Base-by-base conservation (phyloP, 306 rosid species). In the Hippophae rhamnoides region DNA sequence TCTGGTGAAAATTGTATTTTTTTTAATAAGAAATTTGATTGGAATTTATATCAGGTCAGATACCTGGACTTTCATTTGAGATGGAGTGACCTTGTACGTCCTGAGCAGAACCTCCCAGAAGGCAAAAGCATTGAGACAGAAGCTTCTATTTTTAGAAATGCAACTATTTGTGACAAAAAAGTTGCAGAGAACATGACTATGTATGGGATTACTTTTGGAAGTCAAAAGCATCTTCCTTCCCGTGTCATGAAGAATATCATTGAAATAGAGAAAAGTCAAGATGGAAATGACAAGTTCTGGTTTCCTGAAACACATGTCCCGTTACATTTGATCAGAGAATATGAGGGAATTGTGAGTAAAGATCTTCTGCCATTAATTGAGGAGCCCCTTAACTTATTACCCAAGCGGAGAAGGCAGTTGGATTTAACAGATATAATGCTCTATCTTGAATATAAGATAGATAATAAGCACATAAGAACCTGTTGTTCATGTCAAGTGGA, bases 51-150 rank as follows among this genome's bases (percentile, higher is more conserved):
- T 72, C 89, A 93, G 97, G 93, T 93, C 77, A 86, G 97, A 69
- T 81, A 70, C 79, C 77, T 93, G 49, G 99, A 93, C 79, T 73
- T 62, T 59, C 83, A 83, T 69, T 73, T 93, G 69, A 77, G 99
- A 72, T 93, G 99, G 99, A 75, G 65, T 86, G 99, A 88, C 69
- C 85, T 93, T 69, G 82, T 82, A 77, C 87, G 95, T 68, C 99
- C 97, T 0, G 99, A 93, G 73, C 93, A 81, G 79, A 92, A 76
- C 62, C 76, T 80, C 62, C 80, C 58, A 54, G 99, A 93, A 49
- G 86, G 73, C 50, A 93, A 93, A 76, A 89, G 84, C 73, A 78
- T 70, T 60, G 99, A 93, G 79, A 74, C 86, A 9, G 97, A 93
- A 71, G 86, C 99, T 52, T 93, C 99, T 64, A 82, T 71, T 56